phyloP scores from a whole-genome alignment of 2,329 filamentous ascomycete genomes.

The Paraconiothyrium brasiliense region DNA sequence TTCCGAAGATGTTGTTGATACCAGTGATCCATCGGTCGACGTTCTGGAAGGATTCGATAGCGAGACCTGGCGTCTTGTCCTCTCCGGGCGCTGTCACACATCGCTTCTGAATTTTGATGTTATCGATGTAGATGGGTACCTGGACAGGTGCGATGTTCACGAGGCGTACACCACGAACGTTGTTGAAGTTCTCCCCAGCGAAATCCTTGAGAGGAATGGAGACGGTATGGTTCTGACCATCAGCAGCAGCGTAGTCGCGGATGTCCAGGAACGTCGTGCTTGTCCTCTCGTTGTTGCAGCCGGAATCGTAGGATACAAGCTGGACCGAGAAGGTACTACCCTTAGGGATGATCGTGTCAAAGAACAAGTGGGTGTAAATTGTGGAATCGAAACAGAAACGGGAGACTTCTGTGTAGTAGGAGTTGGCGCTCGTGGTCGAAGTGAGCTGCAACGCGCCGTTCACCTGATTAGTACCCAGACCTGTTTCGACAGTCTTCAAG shows the following conservation, averaged over 20 bases:
- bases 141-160: slow-evolving; percentile 16
- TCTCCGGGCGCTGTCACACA: slow-evolving; percentile 15
- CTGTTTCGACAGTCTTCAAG: slow-evolving; percentile 3
- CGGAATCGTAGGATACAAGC: slow-evolving; percentile 13
- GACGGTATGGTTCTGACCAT: slow-evolving; percentile 18
- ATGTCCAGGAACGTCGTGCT: slow-evolving; percentile 15
- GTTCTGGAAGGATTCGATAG: slow-evolving; percentile 19
- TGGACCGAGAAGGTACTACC: slow-evolving; percentile 14
- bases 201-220: slow-evolving; percentile 16
- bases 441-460: slow-evolving; percentile 5
- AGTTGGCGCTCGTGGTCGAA: slow-evolving; percentile 10
- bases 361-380: slow-evolving; percentile 17
- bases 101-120: slow-evolving; percentile 20
- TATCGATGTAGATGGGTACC: slow-evolving; percentile 17
- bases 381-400: slow-evolving; percentile 19
- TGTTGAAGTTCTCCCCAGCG: slow-evolving; percentile 9
- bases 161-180: slow-evolving; percentile 15
- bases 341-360: slow-evolving; percentile 14
- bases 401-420: slow-evolving; percentile 18
- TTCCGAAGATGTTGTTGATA: slow-evolving; percentile 18
- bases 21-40: slow-evolving; percentile 19
- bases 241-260: slow-evolving; percentile 15
- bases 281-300: slow-evolving; percentile 5
- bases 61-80: slow-evolving; percentile 11
- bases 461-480: background rate